A percentile compares a stretch with the other conserved stretches of the same genome.
These are phyloP conservation scores for Wickerhamiella nectarea DNA, from an alignment of 805 yeast genomes.

Conservation along the genomic window DNA sequence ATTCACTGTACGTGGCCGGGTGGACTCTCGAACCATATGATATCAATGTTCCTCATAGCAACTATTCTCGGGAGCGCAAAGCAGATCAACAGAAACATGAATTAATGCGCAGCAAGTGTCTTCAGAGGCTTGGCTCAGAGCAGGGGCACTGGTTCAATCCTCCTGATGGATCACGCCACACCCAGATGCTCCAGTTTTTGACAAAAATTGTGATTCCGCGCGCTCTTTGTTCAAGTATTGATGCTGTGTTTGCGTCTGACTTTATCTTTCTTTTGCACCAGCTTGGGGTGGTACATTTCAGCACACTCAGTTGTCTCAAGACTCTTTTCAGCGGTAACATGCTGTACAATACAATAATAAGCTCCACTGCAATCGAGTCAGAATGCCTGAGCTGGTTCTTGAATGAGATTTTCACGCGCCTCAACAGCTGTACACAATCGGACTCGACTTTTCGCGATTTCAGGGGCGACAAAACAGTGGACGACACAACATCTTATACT, in stretches of 20 bases:
- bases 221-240: constrained; percentile 63
- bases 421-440: not conserved
- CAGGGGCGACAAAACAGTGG: not conserved
- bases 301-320: constrained; percentile 31
- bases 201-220: constrained; percentile 65
- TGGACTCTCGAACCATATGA: constrained; percentile 70
- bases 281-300: constrained; percentile 29
- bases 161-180: not conserved
- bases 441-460: not conserved
- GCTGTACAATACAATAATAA: constrained; percentile 45
- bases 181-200: constrained; percentile 29
- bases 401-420: not conserved
- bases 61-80: not conserved
- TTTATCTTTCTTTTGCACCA: constrained; percentile 42
- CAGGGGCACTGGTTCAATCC: not conserved
- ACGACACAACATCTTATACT: constrained; percentile 10
- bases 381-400: constrained; percentile 71
- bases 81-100: not conserved
- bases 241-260: constrained; percentile 55
- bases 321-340: constrained; percentile 36
- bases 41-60: constrained; percentile 24
- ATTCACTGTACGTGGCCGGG: constrained; percentile 42
- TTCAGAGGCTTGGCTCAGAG: not conserved
- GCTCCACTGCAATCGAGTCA: constrained; percentile 63
- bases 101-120: not conserved